A percentile compares a stretch with the other conserved stretches of the same genome.
These are phyloP conservation scores for Polyporus arcularius DNA, from an alignment of 768 basidiomycete species.

Conservation along the genomic window DNA sequence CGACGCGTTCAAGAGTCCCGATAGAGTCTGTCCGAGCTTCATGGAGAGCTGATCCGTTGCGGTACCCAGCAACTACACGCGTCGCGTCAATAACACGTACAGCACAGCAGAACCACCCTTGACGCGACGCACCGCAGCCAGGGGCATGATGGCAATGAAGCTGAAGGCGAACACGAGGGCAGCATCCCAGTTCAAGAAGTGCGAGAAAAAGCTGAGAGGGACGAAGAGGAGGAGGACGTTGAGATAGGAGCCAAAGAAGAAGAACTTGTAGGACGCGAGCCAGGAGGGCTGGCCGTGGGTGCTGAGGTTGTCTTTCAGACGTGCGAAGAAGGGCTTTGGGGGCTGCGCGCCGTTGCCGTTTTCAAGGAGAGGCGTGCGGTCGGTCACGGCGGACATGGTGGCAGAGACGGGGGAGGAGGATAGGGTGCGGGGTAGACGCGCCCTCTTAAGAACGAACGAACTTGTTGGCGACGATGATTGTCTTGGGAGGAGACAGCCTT, in stretches of 20 bases:
- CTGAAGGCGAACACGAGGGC: slow-evolving; percentile 72
- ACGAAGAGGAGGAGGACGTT: slow-evolving; percentile 81
- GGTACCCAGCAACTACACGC: slow-evolving; percentile 68
- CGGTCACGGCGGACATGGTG: slow-evolving; percentile 34
- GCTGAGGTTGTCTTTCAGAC: slow-evolving; percentile 44
- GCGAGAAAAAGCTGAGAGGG: slow-evolving; percentile 67
- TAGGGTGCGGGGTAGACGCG: not conserved
- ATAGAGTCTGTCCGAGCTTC: slow-evolving; percentile 80
- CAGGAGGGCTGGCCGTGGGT: slow-evolving; percentile 69
- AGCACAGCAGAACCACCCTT: not conserved
- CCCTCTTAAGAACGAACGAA: not conserved
- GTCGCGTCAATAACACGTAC: no score
- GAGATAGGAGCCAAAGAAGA: slow-evolving; percentile 65
- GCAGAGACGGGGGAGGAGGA: not conserved
- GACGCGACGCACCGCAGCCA: slow-evolving; percentile 66
- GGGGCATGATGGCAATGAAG: slow-evolving; percentile 82
- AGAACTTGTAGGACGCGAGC: slow-evolving; percentile 55
- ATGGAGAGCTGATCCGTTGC: slow-evolving; percentile 81
- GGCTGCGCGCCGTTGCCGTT: slow-evolving; percentile 36
- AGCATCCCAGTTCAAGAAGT: slow-evolving; percentile 74
- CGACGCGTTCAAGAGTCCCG: slow-evolving; percentile 84
- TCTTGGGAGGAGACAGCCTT: not conserved
- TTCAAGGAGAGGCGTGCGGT: slow-evolving; percentile 51
- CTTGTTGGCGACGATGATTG: no score
- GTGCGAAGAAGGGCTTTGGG: slow-evolving; percentile 30